Evolutionary conservation across 2,329 filamentous ascomycete genomes (phyloP), one percentile per base, ranked within the genome.

Genomic region (Fusarium kyushuense): DNA sequence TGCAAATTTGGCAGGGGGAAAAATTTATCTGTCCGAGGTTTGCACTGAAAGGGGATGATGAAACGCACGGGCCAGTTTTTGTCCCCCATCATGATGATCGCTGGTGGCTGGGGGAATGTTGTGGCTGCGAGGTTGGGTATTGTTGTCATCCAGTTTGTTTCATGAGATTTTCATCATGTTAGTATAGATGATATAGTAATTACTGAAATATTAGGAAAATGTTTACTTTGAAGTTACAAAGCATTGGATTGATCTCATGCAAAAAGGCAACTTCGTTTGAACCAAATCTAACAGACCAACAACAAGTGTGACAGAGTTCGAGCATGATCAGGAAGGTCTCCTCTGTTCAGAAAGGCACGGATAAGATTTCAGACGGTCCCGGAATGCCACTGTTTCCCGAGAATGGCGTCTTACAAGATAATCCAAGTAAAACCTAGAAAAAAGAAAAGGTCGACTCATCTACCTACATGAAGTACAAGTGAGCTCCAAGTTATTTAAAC

Each of bases 11-110:
- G 72, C 70, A 71, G 72, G 56, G 58, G 57, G 74, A 62, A 79
- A 79, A 79, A 76, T 76, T 77, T 76, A 75, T 76, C 76, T 78
- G 74, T 70, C 73, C 74, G 71, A 67, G 73, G 58, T 73, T 66
- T 68, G 64, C 70, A 65, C 42, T 41, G 45, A 54, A 54, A 64
- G 32, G 55, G 46, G 58, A 38, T 33, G 40, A 63, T 54, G n/a
- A 38, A 2, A 47, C 51, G 70, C 65, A 54, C 63, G 59, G 63
- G 19, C 58, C 63, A 68, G 14, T 9, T 1, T 29, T 17, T 14
- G 25, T n/a, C 2, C 7, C 25, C 54, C 19, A 10, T 35, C 29
- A 49, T 19, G 43, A 54, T 23, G 47, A 58, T 60, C 53, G 45
- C 57, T 68, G 58, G 59, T 57, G 64, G 47, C 58, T 54, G 58